phyloP scores from a whole-genome alignment of 495 filamentous ascomycete genomes.

The Penicillium mononematosum region DNA sequence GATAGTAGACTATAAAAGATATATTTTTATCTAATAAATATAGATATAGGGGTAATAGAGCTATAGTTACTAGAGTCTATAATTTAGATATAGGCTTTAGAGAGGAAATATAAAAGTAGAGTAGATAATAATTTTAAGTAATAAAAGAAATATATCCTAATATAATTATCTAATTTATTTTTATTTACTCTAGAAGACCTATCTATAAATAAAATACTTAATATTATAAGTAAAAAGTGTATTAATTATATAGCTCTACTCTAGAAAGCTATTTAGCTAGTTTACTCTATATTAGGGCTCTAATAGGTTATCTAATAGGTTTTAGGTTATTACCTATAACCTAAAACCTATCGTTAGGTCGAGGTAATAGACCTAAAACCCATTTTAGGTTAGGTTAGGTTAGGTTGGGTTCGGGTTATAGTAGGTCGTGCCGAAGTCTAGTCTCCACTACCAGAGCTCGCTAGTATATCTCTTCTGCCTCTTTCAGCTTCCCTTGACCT shows the following conservation, averaged over 20 bases:
- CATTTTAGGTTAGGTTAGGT: no score
- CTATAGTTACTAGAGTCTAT: constrained; percentile 2
- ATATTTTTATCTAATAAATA: not conserved
- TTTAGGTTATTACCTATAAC: no score
- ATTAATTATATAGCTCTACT: no score
- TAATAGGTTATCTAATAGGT: no score
- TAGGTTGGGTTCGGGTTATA: no score
- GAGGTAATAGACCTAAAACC: no score
- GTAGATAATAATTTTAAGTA: not conserved
- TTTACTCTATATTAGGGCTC: no score
- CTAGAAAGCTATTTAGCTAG: no score
- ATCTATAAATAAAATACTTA: constrained; percentile 3
- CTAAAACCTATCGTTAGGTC: no score
- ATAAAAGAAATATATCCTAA: constrained; percentile 1
- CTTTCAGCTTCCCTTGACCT: constrained; percentile 35
- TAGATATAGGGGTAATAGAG: constrained; percentile 1
- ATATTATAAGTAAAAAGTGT: no score
- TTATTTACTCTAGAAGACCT: not conserved
- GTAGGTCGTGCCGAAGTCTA: no score
- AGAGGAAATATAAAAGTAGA: not conserved
- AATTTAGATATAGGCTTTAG: not conserved
- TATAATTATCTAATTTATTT: not conserved
- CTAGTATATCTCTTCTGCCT: constrained; percentile 41
- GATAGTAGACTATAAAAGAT: not conserved
- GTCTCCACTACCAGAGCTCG: constrained; percentile 28